Evolutionary conservation across 257 asterid species (phyloP).

Genomic region (Ballota nigra): DNA sequence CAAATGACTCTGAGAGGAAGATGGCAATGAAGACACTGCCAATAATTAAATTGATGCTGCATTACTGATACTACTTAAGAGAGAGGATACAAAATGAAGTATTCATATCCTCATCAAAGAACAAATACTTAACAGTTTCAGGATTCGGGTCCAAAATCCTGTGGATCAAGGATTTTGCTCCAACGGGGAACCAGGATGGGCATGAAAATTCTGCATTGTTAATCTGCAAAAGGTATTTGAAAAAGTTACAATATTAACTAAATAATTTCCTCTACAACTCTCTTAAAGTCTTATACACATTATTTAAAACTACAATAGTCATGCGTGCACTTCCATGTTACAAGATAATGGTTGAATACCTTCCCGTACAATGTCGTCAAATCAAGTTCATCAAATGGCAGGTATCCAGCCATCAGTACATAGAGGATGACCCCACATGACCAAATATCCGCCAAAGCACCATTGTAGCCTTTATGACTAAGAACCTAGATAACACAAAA

Average conservation of each 20-base stretch:
- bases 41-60: neutral
- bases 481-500: slow-evolving; percentile 60
- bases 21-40: neutral
- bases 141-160: slow-evolving; percentile 86
- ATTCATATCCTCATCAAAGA: neutral
- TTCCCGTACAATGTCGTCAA: slow-evolving; percentile 87
- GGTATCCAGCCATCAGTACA: slow-evolving; percentile 94
- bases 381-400: slow-evolving; percentile 98
- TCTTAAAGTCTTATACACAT: neutral
- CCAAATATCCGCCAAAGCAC: slow-evolving; percentile 96
- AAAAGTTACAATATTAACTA: slow-evolving; percentile 1
- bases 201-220: slow-evolving; percentile 86
- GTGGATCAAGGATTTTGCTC: slow-evolving; percentile 87
- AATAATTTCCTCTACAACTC: slow-evolving; percentile 6
- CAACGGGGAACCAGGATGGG: slow-evolving; percentile 94
- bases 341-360: slow-evolving; percentile 43
- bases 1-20: neutral
- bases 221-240: slow-evolving; percentile 56
- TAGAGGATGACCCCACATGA: slow-evolving; percentile 97
- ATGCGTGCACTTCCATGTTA: slow-evolving; percentile 1
- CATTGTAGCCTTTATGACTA: slow-evolving; percentile 95
- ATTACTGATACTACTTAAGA: neutral
- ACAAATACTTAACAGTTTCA: slow-evolving; percentile 55
- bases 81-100: neutral
- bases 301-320: too few species aligned